Evolutionary conservation across 257 asterid genomes (phyloP).

Genomic region (Solanum boliviense): DNA sequence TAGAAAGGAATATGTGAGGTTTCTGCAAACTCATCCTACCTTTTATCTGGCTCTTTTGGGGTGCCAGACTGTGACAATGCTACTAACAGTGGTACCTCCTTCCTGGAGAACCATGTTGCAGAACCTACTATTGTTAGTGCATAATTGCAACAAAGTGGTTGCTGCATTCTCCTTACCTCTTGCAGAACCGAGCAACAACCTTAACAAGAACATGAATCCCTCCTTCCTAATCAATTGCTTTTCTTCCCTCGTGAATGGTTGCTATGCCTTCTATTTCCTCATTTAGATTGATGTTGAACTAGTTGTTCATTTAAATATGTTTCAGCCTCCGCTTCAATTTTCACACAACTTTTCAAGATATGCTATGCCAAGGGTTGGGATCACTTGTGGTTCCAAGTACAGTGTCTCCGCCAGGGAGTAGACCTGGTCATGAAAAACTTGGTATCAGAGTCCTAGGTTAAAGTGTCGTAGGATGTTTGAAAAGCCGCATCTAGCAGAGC

Average conservation of each 20-base stretch:
- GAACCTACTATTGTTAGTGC: neutral
- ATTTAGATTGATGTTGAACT: too few relatives aligned
- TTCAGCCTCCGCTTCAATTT: too few relatives aligned
- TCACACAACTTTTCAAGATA: too few relatives aligned
- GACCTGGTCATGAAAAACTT: too few relatives aligned
- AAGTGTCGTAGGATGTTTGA: too few relatives aligned
- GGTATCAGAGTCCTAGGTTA: too few relatives aligned
- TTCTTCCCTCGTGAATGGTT: neutral
- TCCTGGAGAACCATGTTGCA: neutral
- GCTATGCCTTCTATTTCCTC: neutral
- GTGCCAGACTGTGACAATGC: too few relatives aligned
- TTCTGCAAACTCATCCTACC: neutral
- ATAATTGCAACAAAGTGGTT: neutral
- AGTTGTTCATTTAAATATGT: too few relatives aligned
- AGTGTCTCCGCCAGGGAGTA: too few relatives aligned
- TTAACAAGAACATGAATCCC: neutral
- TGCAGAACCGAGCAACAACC: neutral
- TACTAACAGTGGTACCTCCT: neutral
- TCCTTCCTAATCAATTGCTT: neutral
- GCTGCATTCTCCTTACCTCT: neutral
- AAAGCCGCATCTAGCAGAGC: too few relatives aligned
- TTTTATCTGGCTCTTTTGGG: neutral
- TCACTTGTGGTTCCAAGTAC: too few relatives aligned
- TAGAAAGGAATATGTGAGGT: neutral
- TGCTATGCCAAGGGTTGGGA: too few relatives aligned